Conservation (phyloP, 495 filamentous ascomycete genomes). For the Tuber calosporum region DNA sequence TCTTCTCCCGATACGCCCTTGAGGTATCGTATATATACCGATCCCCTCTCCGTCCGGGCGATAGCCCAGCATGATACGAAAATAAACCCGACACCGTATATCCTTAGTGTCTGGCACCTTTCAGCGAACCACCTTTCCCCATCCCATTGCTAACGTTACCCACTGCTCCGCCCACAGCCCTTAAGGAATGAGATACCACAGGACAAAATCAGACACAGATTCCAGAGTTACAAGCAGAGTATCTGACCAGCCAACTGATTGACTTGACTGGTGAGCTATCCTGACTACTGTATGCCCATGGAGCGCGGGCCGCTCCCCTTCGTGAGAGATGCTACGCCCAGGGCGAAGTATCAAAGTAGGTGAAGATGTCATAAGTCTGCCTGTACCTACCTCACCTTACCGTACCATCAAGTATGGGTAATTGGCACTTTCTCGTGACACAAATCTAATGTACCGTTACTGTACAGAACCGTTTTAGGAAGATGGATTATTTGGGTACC, state of each 20-base stretch:
- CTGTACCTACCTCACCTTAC: not conserved
- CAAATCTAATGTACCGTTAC: not conserved
- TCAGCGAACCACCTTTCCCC: not conserved
- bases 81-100: not conserved
- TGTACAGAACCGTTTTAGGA: not conserved
- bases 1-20: not conserved
- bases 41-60: not conserved
- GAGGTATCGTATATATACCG: not conserved
- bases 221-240: not conserved
- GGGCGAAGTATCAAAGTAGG: not conserved
- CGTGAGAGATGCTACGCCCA: not conserved
- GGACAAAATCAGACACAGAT: not conserved
- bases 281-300: not conserved
- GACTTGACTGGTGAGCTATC: not conserved
- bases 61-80: not conserved
- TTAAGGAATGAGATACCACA: not conserved
- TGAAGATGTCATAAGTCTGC: not conserved
- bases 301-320: not conserved
- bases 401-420: not conserved
- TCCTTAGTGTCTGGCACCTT: not conserved
- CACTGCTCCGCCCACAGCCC: not conserved
- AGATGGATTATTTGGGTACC: not conserved
- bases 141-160: not conserved
- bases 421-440: not conserved
- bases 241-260: not conserved